Conservation (phyloP, 208 protist species). For the Herpetomonas samuelpessoai region DNA sequence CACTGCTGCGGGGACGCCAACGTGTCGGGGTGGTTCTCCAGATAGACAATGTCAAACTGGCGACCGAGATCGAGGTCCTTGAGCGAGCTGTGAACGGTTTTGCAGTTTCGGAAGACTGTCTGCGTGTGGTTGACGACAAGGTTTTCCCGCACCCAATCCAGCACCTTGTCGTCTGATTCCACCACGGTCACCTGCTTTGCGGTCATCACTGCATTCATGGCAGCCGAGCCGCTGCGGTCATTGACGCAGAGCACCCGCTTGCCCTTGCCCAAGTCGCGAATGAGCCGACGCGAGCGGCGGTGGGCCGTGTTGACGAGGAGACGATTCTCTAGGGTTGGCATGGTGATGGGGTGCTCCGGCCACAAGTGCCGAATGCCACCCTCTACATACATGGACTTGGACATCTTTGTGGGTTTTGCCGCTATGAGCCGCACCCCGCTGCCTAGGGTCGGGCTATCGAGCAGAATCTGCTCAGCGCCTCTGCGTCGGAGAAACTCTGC, state of each 20-base stretch:
- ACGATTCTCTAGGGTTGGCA: slow-evolving; percentile 39
- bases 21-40: slow-evolving; percentile 55
- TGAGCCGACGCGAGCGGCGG: slow-evolving; percentile 52
- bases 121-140: slow-evolving; percentile 68
- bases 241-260: slow-evolving; percentile 77
- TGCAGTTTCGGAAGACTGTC: slow-evolving; percentile 54
- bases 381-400: slow-evolving; percentile 61
- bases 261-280: slow-evolving; percentile 60
- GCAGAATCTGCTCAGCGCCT: slow-evolving; percentile 72
- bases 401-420: slow-evolving; percentile 42
- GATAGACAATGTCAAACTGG: slow-evolving; percentile 64
- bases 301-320: slow-evolving; percentile 68
- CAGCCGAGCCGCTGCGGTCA: slow-evolving; percentile 62
- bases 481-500: slow-evolving; percentile 59
- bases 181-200: slow-evolving; percentile 71
- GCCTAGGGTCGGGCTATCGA: slow-evolving; percentile 65
- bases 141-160: slow-evolving; percentile 64
- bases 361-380: slow-evolving; percentile 71
- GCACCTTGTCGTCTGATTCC: slow-evolving; percentile 29
- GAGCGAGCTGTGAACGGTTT: slow-evolving; percentile 37
- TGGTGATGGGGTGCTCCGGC: slow-evolving; percentile 27
- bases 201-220: slow-evolving; percentile 77
- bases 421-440: slow-evolving; percentile 39
- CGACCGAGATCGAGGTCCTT: slow-evolving; percentile 30
- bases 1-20: slow-evolving; percentile 63